Evolutionary conservation across 2,329 filamentous ascomycete species (phyloP), one percentile per base, ranked within the genome.

Genomic region (Fusarium papillatum): DNA sequence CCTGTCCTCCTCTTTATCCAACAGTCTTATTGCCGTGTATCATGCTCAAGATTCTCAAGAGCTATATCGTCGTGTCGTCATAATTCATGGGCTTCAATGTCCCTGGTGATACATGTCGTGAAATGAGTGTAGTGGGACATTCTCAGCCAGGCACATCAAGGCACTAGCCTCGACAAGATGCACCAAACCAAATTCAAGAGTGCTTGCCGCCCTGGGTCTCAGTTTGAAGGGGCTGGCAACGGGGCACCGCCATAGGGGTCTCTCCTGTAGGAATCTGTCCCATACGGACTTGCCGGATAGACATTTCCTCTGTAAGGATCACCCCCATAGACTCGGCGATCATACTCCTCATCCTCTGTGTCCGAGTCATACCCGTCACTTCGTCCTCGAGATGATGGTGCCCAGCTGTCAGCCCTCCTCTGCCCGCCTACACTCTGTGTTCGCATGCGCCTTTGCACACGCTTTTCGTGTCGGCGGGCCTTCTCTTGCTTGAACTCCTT

Each of bases 401-500:
- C 82, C 85, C 86, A 86, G 79, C 85, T 86, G 78, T 87, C 85
- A 75, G 85, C 82, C 76, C 87, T 84, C 66, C 83, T 84, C 82
- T 81, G 80, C 75, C 80, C 82, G 82, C 81, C 83, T 46, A 80
- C 76, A 61, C 76, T 65, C 69, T 77, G 70, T 39, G 75, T 70
- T 38, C 71, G 72, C 66, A 79, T 75, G 57, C 83, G 83, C 66
- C 73, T 84, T 77, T 88, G 83, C 34, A 87, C 69, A 48, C 90
- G 86, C 76, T 77, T 87, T 67, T 88, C 82, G 75, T 90, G 89
- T 22, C 90, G 88, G 64, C 82, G 82, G 36, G 82, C 82, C 79
- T 86, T 90, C 80, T 91, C 86, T 63, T 84, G 73, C 68, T 87
- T 83, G 83, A 88, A 91, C 72, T 87, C 83, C 66, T 81, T 85